Evolutionary conservation across 106 monocot species (phyloP).

Genomic region (Phalaenopsis aphrodite): DNA sequence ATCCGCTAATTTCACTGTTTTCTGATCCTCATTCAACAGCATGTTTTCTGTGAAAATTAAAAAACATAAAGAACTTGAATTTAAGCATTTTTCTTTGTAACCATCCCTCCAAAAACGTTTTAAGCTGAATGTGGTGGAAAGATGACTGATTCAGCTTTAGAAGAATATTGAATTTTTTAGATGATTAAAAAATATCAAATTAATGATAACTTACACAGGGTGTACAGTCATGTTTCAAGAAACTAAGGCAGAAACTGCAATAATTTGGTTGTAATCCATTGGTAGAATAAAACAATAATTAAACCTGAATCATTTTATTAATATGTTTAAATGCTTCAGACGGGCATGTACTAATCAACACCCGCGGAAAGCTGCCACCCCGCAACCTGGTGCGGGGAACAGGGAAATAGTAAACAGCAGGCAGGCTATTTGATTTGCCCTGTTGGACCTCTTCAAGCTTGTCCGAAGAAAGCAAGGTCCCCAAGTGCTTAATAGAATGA

Average conservation of each 20-base stretch:
- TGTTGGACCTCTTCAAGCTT: too few relatives aligned
- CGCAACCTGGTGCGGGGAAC: too few relatives aligned
- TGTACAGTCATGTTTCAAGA: too few relatives aligned
- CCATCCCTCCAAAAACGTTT: not conserved
- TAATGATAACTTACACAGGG: too few relatives aligned
- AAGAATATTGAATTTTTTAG: too few relatives aligned
- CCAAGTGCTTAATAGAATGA: too few relatives aligned
- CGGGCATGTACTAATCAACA: not conserved
- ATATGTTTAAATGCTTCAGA: not conserved
- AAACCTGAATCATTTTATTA: not conserved
- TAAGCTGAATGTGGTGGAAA: not conserved
- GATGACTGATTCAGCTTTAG: not conserved
- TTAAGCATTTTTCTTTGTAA: not conserved
- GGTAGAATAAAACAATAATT: not conserved
- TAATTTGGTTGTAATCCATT: not conserved
- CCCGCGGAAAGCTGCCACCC: too few relatives aligned
- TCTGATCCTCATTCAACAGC: conserved; percentile 81
- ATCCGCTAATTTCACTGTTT: conserved; percentile 94
- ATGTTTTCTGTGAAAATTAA: conserved; percentile 54
- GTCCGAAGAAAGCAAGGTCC: too few relatives aligned
- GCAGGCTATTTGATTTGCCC: too few relatives aligned
- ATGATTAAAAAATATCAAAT: too few relatives aligned
- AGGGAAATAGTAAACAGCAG: too few relatives aligned
- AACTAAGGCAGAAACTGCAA: too few relatives aligned
- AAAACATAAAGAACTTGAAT: not conserved